Evolutionary conservation across 1,139 yeast species (phyloP).

Genomic region (Candida albicans): DNA sequence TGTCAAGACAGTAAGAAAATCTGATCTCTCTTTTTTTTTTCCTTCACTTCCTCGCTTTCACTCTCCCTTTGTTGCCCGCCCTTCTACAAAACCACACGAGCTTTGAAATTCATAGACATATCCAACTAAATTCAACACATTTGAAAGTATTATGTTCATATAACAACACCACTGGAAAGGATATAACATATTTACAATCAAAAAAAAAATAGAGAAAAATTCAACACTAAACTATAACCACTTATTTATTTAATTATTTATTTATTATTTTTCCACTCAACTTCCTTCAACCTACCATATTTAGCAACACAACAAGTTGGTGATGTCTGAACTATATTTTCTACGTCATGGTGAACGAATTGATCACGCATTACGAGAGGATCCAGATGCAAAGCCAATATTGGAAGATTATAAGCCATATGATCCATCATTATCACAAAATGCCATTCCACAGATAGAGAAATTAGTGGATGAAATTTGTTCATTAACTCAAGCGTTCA

Average conservation of each 20-base stretch:
- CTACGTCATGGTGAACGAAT: conserved; percentile 49
- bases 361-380: conserved; percentile 36
- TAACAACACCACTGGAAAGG: neutral
- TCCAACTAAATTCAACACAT: neutral
- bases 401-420: conserved; percentile 32
- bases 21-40: neutral
- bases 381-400: conserved; percentile 30
- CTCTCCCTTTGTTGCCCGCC: neutral
- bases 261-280: neutral
- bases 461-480: conserved; percentile 33
- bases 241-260: no score
- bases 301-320: no score
- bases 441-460: conserved; percentile 32
- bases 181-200: no score
- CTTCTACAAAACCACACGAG: neutral
- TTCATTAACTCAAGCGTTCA: conserved; percentile 26
- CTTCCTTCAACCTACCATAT: neutral
- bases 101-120: neutral
- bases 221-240: neutral
- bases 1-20: no score
- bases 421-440: conserved; percentile 41
- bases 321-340: conserved; percentile 44
- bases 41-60: neutral
- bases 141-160: neutral
- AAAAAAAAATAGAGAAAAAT: neutral